phyloP scores from a whole-genome alignment of 78 protist genomes.

The Anaeramoeba flamelloides region DNA sequence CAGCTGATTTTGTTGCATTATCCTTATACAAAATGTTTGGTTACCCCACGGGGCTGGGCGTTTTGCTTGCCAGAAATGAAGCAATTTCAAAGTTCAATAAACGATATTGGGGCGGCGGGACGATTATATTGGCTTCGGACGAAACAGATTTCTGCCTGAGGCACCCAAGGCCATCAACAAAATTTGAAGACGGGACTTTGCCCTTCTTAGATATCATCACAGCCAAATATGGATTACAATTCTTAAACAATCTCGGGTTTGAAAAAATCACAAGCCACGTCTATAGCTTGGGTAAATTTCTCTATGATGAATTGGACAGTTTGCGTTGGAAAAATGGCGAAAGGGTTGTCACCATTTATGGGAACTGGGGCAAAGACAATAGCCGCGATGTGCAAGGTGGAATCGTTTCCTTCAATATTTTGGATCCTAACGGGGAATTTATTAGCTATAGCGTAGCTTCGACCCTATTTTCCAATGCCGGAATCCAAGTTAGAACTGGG shows the following conservation, averaged over 20 bases:
- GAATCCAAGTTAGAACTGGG: not conserved
- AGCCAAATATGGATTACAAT: not conserved
- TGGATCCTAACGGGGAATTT: not conserved
- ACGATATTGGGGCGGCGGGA: slow-evolving; percentile 3
- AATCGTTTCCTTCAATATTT: not conserved
- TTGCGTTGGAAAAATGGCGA: not conserved
- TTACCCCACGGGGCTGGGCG: slow-evolving; percentile 79
- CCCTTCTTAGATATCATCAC: slow-evolving; percentile 7
- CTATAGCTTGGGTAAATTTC: not conserved
- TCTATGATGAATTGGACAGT: not conserved
- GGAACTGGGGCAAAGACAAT: not conserved
- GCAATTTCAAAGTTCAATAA: not conserved
- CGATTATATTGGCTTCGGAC: not conserved
- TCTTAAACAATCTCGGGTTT: not conserved
- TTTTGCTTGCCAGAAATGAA: slow-evolving; percentile 43
- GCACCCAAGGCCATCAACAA: not conserved
- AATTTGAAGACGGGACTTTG: slow-evolving; percentile 22
- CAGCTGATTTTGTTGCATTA: slow-evolving; percentile 44
- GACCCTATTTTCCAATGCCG: not conserved
- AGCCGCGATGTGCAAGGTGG: not conserved
- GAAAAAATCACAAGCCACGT: not conserved
- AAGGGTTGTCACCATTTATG: not conserved
- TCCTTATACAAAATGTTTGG: slow-evolving; percentile 86
- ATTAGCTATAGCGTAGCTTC: not conserved
- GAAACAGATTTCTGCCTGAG: not conserved